Percentiles rank a stretch among this genome's conserved stretches.
Conservation (phyloP, 2,329 filamentous ascomycete species). For the Penicillium glabrum region DNA sequence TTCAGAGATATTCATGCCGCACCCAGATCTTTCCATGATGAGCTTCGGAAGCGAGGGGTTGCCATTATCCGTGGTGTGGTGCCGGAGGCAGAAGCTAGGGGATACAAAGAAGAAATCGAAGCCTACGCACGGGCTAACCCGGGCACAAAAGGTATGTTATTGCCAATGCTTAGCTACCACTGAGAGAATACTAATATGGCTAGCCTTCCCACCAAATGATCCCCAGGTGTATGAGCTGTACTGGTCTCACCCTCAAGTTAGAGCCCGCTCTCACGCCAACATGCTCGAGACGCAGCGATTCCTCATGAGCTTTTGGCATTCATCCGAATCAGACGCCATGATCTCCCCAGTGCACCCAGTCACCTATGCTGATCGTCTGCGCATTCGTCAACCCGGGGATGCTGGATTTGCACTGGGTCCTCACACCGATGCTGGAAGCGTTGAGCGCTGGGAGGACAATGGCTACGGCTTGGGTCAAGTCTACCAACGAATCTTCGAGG, state of each 20-base stretch:
- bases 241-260: conserved; percentile 13
- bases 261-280: conserved; percentile 11
- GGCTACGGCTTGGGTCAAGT: conserved; percentile 67
- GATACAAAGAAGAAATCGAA: not conserved
- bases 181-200: not conserved
- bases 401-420: conserved; percentile 65
- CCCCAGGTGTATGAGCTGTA: conserved; percentile 11
- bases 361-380: conserved; percentile 66
- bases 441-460: conserved; percentile 67
- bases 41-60: conserved; percentile 5
- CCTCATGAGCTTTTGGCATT: conserved; percentile 5
- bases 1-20: not conserved
- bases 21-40: conserved; percentile 6
- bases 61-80: conserved; percentile 11
- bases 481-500: conserved; percentile 68
- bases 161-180: not conserved
- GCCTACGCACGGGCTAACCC: conserved; percentile 4
- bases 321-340: conserved; percentile 2
- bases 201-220: not conserved
- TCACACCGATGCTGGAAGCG: conserved; percentile 69
- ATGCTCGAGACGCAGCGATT: conserved; percentile 12
- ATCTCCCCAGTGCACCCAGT: conserved; percentile 44
- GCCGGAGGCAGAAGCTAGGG: not conserved
- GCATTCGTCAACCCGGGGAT: conserved; percentile 68
- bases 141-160: not conserved